A percentile compares a stretch with the other conserved stretches of the same genome.
These are phyloP conservation scores for Acer yangbiense DNA, from an alignment of 345 rosid species.

Conservation along the genomic window DNA sequence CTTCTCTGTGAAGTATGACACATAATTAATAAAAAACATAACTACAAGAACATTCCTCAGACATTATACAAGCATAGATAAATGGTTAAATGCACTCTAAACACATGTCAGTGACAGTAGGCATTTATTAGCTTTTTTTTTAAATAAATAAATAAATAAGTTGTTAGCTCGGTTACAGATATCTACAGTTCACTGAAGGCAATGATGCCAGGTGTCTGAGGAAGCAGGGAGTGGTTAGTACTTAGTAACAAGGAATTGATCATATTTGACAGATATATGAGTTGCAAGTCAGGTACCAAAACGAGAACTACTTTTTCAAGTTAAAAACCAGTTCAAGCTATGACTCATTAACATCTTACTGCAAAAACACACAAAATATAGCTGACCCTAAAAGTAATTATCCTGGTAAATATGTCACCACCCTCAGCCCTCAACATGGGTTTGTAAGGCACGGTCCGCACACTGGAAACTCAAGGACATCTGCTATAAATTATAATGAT, in stretches of 20 bases:
- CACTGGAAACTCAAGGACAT: neutral
- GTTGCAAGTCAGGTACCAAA: too few relatives aligned
- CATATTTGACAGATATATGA: too few relatives aligned
- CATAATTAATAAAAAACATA: neutral
- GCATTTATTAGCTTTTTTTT: too few relatives aligned
- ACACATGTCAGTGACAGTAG: neutral
- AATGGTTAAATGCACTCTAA: neutral
- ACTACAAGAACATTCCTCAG: constrained; percentile 7
- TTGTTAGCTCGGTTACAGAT: neutral
- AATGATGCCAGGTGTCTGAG: neutral
- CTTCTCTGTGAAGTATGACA: constrained; percentile 54
- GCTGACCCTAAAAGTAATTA: neutral
- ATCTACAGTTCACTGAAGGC: neutral
- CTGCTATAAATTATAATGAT: too few relatives aligned
- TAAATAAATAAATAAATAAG: neutral
- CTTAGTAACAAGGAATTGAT: too few relatives aligned
- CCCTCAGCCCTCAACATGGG: neutral
- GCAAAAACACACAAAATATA: too few relatives aligned
- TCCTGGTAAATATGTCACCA: neutral
- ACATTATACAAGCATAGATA: neutral
- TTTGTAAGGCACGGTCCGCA: neutral
- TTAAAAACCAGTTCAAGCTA: too few relatives aligned
- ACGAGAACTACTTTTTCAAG: too few relatives aligned
- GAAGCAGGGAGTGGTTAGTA: too few relatives aligned
- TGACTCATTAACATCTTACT: too few relatives aligned